Conservation (phyloP, 2,329 filamentous ascomycete genomes). For the Lecanicillium sp. region DNA sequence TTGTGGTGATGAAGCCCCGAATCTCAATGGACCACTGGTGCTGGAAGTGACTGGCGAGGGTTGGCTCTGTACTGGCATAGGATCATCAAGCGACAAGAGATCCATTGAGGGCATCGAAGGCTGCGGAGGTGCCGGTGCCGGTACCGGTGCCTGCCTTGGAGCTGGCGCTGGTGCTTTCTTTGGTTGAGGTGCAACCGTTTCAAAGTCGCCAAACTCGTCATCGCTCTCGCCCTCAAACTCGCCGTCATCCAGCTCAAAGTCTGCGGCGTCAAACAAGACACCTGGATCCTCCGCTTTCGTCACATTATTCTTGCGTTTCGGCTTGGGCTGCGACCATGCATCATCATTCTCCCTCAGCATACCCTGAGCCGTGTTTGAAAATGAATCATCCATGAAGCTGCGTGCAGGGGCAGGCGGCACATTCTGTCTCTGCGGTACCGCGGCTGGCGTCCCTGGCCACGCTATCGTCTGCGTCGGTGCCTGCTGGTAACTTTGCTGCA, state of each 20-base stretch:
- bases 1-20: neutral
- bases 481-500: constrained; percentile 3
- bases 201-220: constrained; percentile 47
- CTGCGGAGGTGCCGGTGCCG: constrained; percentile 15
- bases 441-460: constrained; percentile 11
- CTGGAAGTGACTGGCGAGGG: constrained; percentile 11
- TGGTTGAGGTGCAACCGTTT: constrained; percentile 33
- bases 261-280: constrained; percentile 62
- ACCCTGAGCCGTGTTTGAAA: neutral
- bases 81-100: constrained; percentile 34
- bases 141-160: constrained; percentile 17
- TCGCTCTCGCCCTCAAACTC: constrained; percentile 42
- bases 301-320: constrained; percentile 19
- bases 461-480: neutral
- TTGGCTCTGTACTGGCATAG: constrained; percentile 18
- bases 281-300: constrained; percentile 35
- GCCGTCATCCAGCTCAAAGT: constrained; percentile 38
- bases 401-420: neutral
- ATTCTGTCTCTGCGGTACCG: neutral
- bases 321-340: constrained; percentile 14
- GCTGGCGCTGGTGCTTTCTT: constrained; percentile 17
- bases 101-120: constrained; percentile 30
- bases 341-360: neutral
- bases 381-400: neutral
- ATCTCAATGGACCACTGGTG: neutral